These are phyloP conservation scores for Verticillium klebahnii DNA, from an alignment of 2,329 filamentous ascomycete genomes.

Conservation along the genomic window DNA sequence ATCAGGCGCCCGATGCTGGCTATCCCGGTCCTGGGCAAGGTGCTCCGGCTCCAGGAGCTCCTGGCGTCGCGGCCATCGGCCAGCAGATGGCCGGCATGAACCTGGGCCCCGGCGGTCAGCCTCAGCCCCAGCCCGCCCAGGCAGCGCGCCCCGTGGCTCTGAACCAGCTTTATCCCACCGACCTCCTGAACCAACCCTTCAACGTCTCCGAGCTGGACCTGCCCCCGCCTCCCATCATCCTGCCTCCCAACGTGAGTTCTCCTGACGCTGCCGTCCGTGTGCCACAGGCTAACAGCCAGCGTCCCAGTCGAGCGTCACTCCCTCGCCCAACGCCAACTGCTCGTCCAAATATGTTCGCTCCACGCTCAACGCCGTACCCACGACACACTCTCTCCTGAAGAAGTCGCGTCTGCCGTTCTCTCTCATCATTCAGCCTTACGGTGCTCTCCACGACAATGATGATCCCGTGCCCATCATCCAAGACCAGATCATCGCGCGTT, in stretches of 20 bases:
- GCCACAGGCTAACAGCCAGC: background rate
- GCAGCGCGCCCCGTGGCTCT: constrained; percentile 45
- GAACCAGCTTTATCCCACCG: constrained; percentile 89
- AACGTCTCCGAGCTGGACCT: constrained; percentile 89
- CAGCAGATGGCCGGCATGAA: constrained; percentile 84
- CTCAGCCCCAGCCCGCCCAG: constrained; percentile 45
- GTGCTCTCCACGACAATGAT: constrained; percentile 85
- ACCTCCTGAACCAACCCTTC: constrained; percentile 88
- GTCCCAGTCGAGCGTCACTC: constrained; percentile 76
- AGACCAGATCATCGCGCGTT: constrained; percentile 95
- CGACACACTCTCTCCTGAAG: constrained; percentile 87
- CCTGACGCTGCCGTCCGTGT: background rate
- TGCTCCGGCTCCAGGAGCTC: constrained; percentile 20
- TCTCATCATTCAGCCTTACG: constrained; percentile 93
- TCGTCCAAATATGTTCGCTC: constrained; percentile 91
- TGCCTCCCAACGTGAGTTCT: constrained; percentile 81
- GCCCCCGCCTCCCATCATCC: constrained; percentile 82
- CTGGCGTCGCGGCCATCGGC: constrained; percentile 67
- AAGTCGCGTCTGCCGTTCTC: constrained; percentile 96
- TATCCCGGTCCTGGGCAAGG: constrained; percentile 53
- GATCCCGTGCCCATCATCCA: constrained; percentile 88
- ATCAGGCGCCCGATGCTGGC: constrained; percentile 63
- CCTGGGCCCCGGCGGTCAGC: constrained; percentile 62
- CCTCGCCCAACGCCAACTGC: constrained; percentile 87
- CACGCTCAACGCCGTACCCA: constrained; percentile 89